Conservation (phyloP, 2,329 filamentous ascomycete genomes). For the Macrophomina phaseolina region DNA sequence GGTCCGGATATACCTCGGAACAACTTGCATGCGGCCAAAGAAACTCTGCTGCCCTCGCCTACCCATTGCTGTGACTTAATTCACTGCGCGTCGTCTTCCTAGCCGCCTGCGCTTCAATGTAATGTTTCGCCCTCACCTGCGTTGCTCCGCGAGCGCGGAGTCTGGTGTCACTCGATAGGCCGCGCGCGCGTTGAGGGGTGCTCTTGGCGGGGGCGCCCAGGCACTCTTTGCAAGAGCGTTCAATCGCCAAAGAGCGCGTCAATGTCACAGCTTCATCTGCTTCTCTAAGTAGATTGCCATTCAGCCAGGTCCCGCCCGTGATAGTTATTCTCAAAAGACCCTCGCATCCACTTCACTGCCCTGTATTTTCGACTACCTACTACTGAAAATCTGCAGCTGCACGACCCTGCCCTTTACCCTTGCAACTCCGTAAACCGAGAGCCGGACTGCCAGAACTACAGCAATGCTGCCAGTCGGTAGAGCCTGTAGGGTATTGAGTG, state of each 20-base stretch:
- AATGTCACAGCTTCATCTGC: background rate
- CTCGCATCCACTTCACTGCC: background rate
- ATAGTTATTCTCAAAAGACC: background rate
- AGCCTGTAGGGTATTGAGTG: background rate
- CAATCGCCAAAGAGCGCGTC: background rate
- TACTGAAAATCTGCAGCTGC: background rate
- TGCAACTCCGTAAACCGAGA: background rate
- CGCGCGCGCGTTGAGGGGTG: constrained; percentile 17
- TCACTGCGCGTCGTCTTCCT: background rate
- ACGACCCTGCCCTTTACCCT: background rate
- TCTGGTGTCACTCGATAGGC: constrained; percentile 1
- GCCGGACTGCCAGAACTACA: no score
- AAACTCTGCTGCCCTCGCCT: background rate
- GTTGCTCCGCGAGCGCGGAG: background rate
- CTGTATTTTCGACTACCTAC: background rate
- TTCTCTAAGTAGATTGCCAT: no score
- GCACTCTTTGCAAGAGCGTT: constrained; percentile 12
- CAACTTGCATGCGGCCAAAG: background rate
- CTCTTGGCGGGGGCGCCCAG: constrained; percentile 16
- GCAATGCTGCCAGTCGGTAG: no score
- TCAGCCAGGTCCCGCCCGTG: no score
- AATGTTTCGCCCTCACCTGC: background rate
- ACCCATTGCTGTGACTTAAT: background rate
- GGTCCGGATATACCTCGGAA: background rate
- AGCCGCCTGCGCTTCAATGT: background rate